Evolutionary conservation across 163 green algal species (phyloP).

Genomic region (Chlorella variabilis): DNA sequence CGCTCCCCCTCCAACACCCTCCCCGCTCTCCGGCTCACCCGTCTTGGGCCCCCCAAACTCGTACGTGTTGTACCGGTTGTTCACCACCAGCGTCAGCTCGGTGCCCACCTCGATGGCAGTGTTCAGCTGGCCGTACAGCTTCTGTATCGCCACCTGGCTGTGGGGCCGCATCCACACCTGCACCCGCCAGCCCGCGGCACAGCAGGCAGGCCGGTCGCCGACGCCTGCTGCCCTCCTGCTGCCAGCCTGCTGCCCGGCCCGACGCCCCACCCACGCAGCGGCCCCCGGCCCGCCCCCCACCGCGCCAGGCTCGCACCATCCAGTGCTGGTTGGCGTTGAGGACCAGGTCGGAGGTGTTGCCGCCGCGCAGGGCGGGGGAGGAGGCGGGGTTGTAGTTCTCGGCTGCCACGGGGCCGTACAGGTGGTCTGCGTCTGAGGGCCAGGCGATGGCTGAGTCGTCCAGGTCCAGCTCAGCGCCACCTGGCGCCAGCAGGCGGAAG

Average conservation of each 20-base stretch:
- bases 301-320: constrained; percentile 56
- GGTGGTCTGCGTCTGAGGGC: constrained; percentile 51
- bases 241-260: not conserved
- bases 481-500: constrained; percentile 53
- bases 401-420: constrained; percentile 57
- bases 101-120: constrained; percentile 47
- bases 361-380: constrained; percentile 45
- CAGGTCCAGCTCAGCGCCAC: constrained; percentile 5
- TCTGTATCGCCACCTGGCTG: constrained; percentile 46
- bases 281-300: not conserved
- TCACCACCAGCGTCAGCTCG: constrained; percentile 40
- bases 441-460: constrained; percentile 66
- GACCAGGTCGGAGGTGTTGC: constrained; percentile 41
- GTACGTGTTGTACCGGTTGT: constrained; percentile 94
- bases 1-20: not conserved
- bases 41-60: constrained; percentile 57
- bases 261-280: too few species aligned
- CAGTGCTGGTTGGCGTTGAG: constrained; percentile 65
- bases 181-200: not conserved
- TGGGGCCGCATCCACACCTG: constrained; percentile 67
- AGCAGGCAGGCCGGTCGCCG: not conserved
- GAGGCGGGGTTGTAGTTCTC: constrained; percentile 62
- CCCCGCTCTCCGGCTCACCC: not conserved
- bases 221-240: not conserved
- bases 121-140: constrained; percentile 64